phyloP scores from a whole-genome alignment of 2,329 filamentous ascomycete species.

The Colletotrichum sp. region DNA sequence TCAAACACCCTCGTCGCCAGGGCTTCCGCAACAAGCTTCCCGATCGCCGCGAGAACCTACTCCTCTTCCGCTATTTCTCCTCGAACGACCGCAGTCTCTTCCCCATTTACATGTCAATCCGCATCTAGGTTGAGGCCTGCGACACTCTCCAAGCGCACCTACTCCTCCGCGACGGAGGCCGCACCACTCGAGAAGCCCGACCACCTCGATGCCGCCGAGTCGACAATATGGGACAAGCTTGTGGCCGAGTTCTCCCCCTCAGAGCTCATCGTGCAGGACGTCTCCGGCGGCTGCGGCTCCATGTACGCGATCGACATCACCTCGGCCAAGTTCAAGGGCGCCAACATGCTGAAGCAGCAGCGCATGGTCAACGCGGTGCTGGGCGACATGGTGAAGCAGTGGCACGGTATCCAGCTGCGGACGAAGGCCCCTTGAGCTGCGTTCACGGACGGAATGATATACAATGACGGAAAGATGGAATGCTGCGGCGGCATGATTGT shows the following conservation, averaged over 20 bases:
- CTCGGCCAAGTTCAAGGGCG: constrained; percentile 72
- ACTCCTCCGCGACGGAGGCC: constrained; percentile 1
- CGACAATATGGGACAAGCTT: constrained; percentile 62
- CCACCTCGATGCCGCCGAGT: constrained; percentile 61
- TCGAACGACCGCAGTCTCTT: neutral
- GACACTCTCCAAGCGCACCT: neutral
- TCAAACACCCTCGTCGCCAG: neutral
- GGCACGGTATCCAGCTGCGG: constrained; percentile 84
- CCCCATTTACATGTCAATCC: neutral
- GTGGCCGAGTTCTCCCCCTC: constrained; percentile 54
- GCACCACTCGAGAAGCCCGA: constrained; percentile 46
- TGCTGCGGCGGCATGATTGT: neutral
- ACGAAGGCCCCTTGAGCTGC: constrained; percentile 59
- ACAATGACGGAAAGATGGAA: neutral
- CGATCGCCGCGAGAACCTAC: constrained; percentile 40
- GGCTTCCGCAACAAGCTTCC: constrained; percentile 41
- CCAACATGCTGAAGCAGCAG: constrained; percentile 81
- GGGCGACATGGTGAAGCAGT: constrained; percentile 76
- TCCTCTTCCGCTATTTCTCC: neutral
- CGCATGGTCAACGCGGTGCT: constrained; percentile 78
- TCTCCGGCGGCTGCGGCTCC: constrained; percentile 83
- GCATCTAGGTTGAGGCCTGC: neutral
- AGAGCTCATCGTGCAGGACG: constrained; percentile 72
- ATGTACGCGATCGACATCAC: constrained; percentile 87
- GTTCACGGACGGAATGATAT: neutral